Evolutionary conservation across 305 asterid genomes (phyloP), one percentile per base, ranked within the genome.

Genomic region (Plantago rigida): DNA sequence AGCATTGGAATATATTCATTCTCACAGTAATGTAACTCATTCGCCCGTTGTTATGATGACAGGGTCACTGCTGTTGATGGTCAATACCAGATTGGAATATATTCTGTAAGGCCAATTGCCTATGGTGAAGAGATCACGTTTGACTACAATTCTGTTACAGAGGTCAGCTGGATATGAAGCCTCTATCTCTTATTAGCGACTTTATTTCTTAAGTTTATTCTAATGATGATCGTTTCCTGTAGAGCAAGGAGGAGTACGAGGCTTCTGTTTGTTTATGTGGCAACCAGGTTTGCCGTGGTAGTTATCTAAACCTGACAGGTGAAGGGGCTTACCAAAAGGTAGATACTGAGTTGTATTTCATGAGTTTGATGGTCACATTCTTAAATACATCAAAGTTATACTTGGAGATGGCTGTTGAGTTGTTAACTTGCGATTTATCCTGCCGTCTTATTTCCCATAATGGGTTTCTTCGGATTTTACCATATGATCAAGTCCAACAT

Each of bases 1-100:
- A 44, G 54, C 24, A n/a, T 7, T 31, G 22, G 8, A 31, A 56
- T 13, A 36, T 24, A 19, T 8, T 65, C 15, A 9, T 14, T 60
- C 26, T 50, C 8, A 56, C 51, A 31, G 4, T 56, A 11, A 36
- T 34, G 44, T 47, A 53, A 45, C 67, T 57, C 67, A 59, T 51
- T 69, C 67, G 51, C 34, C 60, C 61, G 22, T 67, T 70, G 36
- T 66, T 75, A 64, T 61, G 52, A 63, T 61, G 52, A 67, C 84
- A 93, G 99, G 82, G 99, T 93, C 63, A 89, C 99, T 68, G 97
- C 97, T 73, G 99, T 93, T 69, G 93, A 82, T 82, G 97, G 96
- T 14, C 95, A 87, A 70, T 93, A 93, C 82, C 94, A 87, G 86
- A 93, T 93, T 67, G 99, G 99, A 51, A 93, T 93, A 49, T 89